phyloP scores from a whole-genome alignment of 2,329 filamentous ascomycete genomes.

The Rutstroemia sp. region DNA sequence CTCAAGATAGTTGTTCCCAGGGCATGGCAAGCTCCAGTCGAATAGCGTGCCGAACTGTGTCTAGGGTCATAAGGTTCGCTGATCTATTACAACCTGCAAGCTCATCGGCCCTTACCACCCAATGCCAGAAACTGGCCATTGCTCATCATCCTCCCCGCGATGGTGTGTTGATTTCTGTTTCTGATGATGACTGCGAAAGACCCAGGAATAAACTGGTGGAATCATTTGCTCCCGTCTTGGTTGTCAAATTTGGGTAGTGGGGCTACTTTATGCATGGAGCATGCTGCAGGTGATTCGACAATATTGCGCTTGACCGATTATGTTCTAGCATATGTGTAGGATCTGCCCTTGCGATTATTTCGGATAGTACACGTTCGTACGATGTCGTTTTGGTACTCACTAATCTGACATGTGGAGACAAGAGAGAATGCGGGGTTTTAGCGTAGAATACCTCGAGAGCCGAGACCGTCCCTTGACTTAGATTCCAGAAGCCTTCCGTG shows the following conservation, averaged over 20 bases:
- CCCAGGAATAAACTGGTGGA: not conserved
- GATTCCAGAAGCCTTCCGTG: not conserved
- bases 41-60: too few relatives aligned
- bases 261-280: not conserved
- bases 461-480: not conserved
- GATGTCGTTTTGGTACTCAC: not conserved
- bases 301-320: not conserved
- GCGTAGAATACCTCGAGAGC: not conserved
- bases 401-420: not conserved
- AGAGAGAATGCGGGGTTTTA: slow-evolving; percentile 4
- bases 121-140: too few relatives aligned
- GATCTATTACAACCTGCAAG: too few relatives aligned
- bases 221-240: not conserved
- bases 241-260: not conserved
- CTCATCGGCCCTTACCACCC: too few relatives aligned
- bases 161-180: too few relatives aligned
- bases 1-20: too few relatives aligned
- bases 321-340: not conserved
- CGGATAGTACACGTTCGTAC: too few relatives aligned
- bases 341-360: not conserved
- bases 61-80: too few relatives aligned
- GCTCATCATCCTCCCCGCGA: too few relatives aligned
- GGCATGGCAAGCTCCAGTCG: too few relatives aligned
- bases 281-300: not conserved
- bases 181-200: not conserved